These are phyloP conservation scores for Cytospora piceicola DNA, from an alignment of 2,329 filamentous ascomycete genomes.

Conservation along the genomic window DNA sequence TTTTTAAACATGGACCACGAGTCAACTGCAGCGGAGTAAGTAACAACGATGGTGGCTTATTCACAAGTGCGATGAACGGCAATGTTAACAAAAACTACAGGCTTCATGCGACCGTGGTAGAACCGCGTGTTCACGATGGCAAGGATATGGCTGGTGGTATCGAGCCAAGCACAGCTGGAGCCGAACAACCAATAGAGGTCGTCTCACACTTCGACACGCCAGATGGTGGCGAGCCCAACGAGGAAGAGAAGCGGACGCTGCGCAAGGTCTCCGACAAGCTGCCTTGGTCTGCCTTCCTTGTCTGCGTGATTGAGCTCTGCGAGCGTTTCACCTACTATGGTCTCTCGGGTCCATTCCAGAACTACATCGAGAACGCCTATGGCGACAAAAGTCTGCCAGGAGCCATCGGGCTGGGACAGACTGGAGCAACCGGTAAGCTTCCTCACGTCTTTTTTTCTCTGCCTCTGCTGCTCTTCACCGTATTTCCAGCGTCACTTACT, in stretches of 20 bases:
- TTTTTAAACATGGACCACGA: slow-evolving; percentile 28
- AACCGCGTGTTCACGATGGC: slow-evolving; percentile 18
- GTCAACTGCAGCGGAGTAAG: slow-evolving; percentile 28
- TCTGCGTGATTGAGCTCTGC: slow-evolving; percentile 29
- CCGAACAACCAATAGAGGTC: not conserved
- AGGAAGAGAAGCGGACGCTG: slow-evolving; percentile 25
- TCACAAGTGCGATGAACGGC: not conserved
- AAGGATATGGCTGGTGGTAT: slow-evolving; percentile 29
- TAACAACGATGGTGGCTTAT: not conserved
- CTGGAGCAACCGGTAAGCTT: slow-evolving; percentile 17
- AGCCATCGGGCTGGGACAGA: slow-evolving; percentile 27
- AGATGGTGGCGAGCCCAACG: slow-evolving; percentile 26
- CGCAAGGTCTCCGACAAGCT: slow-evolving; percentile 30
- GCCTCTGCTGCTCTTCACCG: too few relatives aligned
- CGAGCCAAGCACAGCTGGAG: slow-evolving; percentile 2
- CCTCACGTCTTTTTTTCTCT: not conserved
- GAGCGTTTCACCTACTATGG: slow-evolving; percentile 31
- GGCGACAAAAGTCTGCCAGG: slow-evolving; percentile 22
- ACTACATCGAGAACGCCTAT: slow-evolving; percentile 25
- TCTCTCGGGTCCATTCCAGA: slow-evolving; percentile 29
- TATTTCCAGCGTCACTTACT: not conserved
- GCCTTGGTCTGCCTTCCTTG: slow-evolving; percentile 30
- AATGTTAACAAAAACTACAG: not conserved
- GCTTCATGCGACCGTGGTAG: slow-evolving; percentile 25
- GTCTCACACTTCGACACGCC: slow-evolving; percentile 13